Base-by-base conservation (phyloP, 2,329 filamentous ascomycete genomes). In the Lasiodiplodia sp. region DNA sequence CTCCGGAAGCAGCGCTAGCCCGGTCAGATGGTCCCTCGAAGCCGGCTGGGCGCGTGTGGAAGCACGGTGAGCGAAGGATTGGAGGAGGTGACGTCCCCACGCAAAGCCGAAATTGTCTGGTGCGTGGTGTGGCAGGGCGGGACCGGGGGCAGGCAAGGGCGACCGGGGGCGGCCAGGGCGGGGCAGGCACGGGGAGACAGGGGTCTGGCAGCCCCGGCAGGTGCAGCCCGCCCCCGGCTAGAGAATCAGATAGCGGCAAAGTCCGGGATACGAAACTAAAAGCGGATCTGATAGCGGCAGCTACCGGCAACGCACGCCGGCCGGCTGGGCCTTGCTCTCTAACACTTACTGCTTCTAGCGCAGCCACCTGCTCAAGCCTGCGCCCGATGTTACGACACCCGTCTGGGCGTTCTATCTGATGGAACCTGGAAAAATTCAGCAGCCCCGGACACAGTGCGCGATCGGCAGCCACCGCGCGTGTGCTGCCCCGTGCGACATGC, bases 241-340 rank as follows among this genome's bases (percentile, higher is more conserved):
- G 65, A 31, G 55, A 44, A 67, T 67, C 65, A 52, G 65, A 60
- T 67, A 67, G 40, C 65, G 55, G 60, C 60, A 64, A 64, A 52
- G 47, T 64, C 60, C 60, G 60, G 60, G 60, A 64, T 28, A 38
- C 60, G 47, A 64, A 37, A n/a, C 60, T 38, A 55, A 56, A 56
- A 66, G 63, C 63, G 63, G 63, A 66, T 66, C 63, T 28, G 63
- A 66, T 66, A 66, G 49, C 63, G 63, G 63, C 51, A 66, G 52
- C 63, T 55, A 25, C 63, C 63, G 63, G n/a, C n/a, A 10, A 34
- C 31, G 25, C 18, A 34, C 14, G 40, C 44, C 18, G 34, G 16
- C 18, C 37, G n/a, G n/a, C 56, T 34, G 56, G n/a, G 34, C 21
- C 16, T 2, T 8, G 21, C 16, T n/a, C 31, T 28, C 18, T 40